phyloP scores from a whole-genome alignment of 2,329 filamentous ascomycete genomes.

The Sporothrix dimorphospora region DNA sequence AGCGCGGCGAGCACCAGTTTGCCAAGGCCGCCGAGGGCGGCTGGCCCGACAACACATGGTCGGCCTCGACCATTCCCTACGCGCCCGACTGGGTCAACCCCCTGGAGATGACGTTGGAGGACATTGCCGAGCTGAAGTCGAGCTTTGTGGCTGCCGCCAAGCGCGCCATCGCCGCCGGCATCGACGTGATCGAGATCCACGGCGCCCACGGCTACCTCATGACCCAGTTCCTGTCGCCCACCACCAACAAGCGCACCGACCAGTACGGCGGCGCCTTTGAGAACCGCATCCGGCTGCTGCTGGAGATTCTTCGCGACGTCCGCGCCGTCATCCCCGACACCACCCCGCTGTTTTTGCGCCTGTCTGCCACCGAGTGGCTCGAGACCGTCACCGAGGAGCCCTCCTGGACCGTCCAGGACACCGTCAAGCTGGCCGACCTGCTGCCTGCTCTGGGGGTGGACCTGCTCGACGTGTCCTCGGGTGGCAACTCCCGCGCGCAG shows the following conservation, averaged over 20 bases:
- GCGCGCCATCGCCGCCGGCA: conserved; percentile 68
- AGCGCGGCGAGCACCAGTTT: conserved; percentile 51
- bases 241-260: conserved; percentile 64
- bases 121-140: conserved; percentile 68
- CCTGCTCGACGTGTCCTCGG: conserved; percentile 79
- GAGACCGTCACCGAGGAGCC: conserved; percentile 46
- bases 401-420: conserved; percentile 72
- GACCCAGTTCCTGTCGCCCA: conserved; percentile 65
- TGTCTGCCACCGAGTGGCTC: conserved; percentile 68
- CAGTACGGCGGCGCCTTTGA: conserved; percentile 67
- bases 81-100: conserved; percentile 63
- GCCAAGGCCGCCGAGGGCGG: conserved; percentile 58
- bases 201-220: conserved; percentile 69
- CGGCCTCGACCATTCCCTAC: conserved; percentile 59
- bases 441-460: conserved; percentile 77
- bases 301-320: conserved; percentile 57
- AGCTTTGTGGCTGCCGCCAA: conserved; percentile 63
- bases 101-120: conserved; percentile 66
- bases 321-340: conserved; percentile 55
- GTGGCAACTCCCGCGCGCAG: conserved; percentile 67
- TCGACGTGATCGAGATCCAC: conserved; percentile 75
- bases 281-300: conserved; percentile 65
- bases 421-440: conserved; percentile 66
- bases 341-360: conserved; percentile 61
- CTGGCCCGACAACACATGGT: conserved; percentile 61